Evolutionary conservation across 2,329 filamentous ascomycete genomes (phyloP), one percentile per base, ranked within the genome.

Genomic region (Teratosphaeria zuluensis): DNA sequence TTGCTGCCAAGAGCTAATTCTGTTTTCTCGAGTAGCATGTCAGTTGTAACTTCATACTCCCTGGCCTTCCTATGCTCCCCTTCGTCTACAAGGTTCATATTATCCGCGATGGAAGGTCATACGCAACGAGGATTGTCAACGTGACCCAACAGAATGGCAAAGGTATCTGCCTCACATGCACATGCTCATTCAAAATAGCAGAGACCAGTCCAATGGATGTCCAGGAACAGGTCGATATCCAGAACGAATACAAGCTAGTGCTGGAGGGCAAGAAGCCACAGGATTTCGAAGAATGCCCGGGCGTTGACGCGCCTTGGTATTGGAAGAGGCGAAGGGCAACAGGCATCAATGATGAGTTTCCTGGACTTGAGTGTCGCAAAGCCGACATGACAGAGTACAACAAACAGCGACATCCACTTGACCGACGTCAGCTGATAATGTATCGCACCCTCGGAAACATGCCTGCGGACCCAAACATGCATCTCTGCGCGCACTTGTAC

Each of bases 401-500:
- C 61, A 61, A 66, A 5, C 58, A 61, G 0, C 74, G 66, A 4
- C 59, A 65, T 56, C 67, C 75, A 1, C 65, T 76, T 8, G 73
- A 77, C 21, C 65, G 70, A 28, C 63, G 70, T 30, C 70, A 80
- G 63, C 63, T 81, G 53, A 72, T 75, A 32, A 74, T 77, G 58
- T 81, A 81, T 63, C 70, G 73, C 2, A 66, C 78, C 0, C 72
- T 77, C 28, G 78, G 77, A 14, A 60, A 66, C 1, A 62, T 74
- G 42, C 66, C 71, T 4, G 32, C 65, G 59, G 68, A 75, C 60
- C 70, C 80, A 33, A 84, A 84, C 62, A 68, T 84, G 19, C 81
- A 84, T 62, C 77, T 80, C 0, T 81, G 79, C 63, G 81, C 80
- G 2, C 82, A 84, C 67, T 71, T 83, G 51, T 84, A 82, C 64